Conservation (phyloP, 1,284 basidiomycete genomes). For the Moesziomyces sp. region DNA sequence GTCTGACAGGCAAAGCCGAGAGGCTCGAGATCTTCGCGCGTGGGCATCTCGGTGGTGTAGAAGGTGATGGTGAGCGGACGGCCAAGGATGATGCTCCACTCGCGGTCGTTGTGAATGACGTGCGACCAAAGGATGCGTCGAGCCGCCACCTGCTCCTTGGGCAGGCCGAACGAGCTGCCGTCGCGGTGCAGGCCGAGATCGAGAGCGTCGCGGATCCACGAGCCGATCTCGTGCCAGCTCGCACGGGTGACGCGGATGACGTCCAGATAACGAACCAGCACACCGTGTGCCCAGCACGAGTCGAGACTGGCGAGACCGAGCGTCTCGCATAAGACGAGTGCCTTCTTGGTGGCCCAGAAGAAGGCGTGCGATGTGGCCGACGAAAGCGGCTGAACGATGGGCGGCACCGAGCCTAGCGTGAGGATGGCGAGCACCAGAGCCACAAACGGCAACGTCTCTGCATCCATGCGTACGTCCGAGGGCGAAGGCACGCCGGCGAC, state of each 20-base stretch:
- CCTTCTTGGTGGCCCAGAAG: constrained; percentile 53
- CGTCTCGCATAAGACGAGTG: constrained; percentile 45
- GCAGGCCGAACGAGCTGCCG: constrained; percentile 43
- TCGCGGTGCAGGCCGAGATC: constrained; percentile 47
- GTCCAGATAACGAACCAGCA: constrained; percentile 46
- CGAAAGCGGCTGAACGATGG: constrained; percentile 45
- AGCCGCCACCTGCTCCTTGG: constrained; percentile 46
- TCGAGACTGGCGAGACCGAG: constrained; percentile 44
- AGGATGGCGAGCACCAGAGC: constrained; percentile 36
- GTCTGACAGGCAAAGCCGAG: constrained; percentile 46
- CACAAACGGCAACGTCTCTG: constrained; percentile 45
- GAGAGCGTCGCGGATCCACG: constrained; percentile 45
- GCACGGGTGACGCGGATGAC: constrained; percentile 45
- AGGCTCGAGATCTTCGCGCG: constrained; percentile 42
- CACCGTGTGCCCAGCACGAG: constrained; percentile 49
- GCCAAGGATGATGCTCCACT: constrained; percentile 50
- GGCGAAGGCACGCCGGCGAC: constrained; percentile 32
- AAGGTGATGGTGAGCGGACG: constrained; percentile 48
- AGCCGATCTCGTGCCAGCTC: constrained; percentile 50
- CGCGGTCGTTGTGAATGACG: constrained; percentile 52
- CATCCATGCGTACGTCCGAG: constrained; percentile 41
- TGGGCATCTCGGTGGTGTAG: constrained; percentile 46
- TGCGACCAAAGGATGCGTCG: constrained; percentile 46
- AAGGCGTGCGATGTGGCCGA: constrained; percentile 43
- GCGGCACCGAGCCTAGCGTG: constrained; percentile 44